These are phyloP conservation scores for Aspergillus nidulans DNA, from an alignment of 495 filamentous ascomycete species.

Conservation along the genomic window DNA sequence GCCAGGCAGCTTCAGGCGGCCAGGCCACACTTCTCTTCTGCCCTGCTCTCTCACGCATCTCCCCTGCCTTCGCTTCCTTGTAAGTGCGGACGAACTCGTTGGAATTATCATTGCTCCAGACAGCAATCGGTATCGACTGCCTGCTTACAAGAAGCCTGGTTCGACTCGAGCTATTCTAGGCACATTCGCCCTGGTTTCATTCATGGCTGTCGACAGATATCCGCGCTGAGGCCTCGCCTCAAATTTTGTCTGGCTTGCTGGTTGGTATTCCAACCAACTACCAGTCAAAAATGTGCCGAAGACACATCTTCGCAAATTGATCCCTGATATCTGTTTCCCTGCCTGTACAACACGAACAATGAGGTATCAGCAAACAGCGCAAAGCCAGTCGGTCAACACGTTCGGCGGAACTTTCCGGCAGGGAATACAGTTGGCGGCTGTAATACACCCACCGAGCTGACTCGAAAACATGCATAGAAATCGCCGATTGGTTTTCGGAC, in stretches of 20 bases:
- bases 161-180: background rate
- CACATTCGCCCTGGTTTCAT: too few relatives aligned
- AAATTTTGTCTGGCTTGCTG: too few relatives aligned
- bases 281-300: background rate
- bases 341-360: background rate
- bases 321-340: too few relatives aligned
- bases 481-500: background rate
- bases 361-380: background rate
- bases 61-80: background rate
- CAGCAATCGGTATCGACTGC: background rate
- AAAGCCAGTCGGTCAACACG: background rate
- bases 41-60: background rate
- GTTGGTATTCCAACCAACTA: too few relatives aligned
- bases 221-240: too few relatives aligned
- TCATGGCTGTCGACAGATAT: too few relatives aligned
- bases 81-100: background rate
- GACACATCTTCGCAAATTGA: too few relatives aligned
- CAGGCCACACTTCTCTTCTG: background rate
- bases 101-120: background rate
- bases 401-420: background rate
- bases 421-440: background rate
- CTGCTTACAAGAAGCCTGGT: background rate
- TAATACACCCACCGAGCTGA: background rate
- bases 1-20: conserved; percentile 6
- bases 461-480: background rate